These are phyloP conservation scores for Paspalum notatum DNA, from an alignment of 176 grass and related monocot species.

Conservation along the genomic window DNA sequence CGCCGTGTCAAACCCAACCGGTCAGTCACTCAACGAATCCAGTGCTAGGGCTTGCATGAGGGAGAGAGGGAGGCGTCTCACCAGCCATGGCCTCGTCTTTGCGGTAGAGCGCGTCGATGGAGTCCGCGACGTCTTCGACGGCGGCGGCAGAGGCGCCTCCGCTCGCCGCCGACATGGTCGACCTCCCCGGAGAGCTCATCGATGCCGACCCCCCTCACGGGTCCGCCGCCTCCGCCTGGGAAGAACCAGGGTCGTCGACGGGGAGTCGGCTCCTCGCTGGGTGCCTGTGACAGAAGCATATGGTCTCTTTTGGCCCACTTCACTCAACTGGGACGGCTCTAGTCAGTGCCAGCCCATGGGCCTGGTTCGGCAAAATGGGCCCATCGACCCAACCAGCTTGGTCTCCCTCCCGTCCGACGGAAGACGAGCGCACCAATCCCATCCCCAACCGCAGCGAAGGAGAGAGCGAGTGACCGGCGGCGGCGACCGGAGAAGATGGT, in stretches of 20 bases:
- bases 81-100: constrained; percentile 78
- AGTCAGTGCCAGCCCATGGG: neutral
- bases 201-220: neutral
- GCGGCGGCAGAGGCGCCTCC: constrained; percentile 44
- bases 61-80: neutral
- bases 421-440: neutral
- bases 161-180: constrained; percentile 79
- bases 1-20: neutral
- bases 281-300: too few species aligned
- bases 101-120: constrained; percentile 68
- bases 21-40: neutral
- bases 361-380: neutral
- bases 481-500: constrained; percentile 59
- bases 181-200: constrained; percentile 93
- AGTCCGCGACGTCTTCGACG: constrained; percentile 52
- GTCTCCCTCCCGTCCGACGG: neutral
- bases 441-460: neutral
- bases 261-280: too few species aligned
- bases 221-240: neutral
- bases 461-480: constrained; percentile 10
- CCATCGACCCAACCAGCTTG: neutral
- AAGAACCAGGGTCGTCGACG: neutral
- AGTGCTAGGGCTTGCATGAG: constrained; percentile 25
- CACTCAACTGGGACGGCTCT: neutral
- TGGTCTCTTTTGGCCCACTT: too few species aligned